These are phyloP conservation scores for Truncatella angustata DNA, from an alignment of 2,329 filamentous ascomycete genomes.

Conservation along the genomic window DNA sequence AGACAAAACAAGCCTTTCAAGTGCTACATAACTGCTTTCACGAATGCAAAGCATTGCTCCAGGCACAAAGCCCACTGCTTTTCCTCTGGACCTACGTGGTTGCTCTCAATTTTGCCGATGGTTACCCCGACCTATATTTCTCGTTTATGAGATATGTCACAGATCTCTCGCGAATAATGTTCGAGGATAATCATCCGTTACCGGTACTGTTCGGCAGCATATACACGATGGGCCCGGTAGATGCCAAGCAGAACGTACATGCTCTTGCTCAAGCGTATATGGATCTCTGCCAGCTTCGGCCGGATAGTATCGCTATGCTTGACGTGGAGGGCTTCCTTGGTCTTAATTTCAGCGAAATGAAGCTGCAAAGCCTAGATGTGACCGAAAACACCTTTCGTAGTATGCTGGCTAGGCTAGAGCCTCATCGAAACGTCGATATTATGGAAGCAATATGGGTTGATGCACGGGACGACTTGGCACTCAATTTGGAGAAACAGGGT, in stretches of 20 bases:
- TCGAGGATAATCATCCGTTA: not conserved
- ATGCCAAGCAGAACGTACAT: not conserved
- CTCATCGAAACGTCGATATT: not conserved
- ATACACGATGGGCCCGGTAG: not conserved
- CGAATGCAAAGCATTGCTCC: not conserved
- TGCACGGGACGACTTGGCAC: not conserved
- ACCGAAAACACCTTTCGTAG: not conserved
- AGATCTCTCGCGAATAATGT: not conserved
- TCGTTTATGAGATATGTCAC: constrained; percentile 4
- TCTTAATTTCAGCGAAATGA: not conserved
- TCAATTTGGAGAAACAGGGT: not conserved
- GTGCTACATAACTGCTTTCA: not conserved
- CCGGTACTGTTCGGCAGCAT: not conserved
- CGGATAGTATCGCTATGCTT: not conserved
- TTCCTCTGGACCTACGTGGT: not conserved
- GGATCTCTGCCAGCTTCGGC: not conserved
- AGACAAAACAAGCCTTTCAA: constrained; percentile 4
- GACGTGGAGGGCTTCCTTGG: not conserved
- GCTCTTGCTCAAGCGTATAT: not conserved
- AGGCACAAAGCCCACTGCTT: not conserved
- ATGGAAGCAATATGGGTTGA: constrained; percentile 1
- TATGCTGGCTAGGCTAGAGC: not conserved
- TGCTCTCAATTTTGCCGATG: not conserved
- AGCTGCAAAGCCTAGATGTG: not conserved
- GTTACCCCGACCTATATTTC: not conserved